Evolutionary conservation across 305 asterid species (phyloP).

Genomic region (Fraxinus paxiana): DNA sequence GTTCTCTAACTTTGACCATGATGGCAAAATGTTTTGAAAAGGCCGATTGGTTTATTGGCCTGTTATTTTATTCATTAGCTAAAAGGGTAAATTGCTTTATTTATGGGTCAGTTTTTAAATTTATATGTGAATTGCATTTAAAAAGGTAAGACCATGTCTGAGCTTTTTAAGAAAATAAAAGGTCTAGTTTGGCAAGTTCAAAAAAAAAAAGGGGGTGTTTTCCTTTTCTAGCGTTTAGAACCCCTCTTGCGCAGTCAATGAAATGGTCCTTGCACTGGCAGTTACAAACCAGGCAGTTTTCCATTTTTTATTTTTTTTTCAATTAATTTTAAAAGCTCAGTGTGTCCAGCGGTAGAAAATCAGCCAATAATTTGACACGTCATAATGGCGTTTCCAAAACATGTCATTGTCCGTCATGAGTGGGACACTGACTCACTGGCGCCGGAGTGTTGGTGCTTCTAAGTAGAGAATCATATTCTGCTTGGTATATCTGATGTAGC

Average conservation of each 20-base stretch:
- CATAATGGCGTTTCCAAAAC: neutral
- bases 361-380: neutral
- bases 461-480: conserved; percentile 1
- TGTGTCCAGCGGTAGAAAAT: neutral
- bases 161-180: neutral
- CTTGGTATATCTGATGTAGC: neutral
- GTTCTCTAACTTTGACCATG: neutral
- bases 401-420: neutral
- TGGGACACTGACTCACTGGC: neutral
- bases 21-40: neutral
- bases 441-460: neutral
- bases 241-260: neutral
- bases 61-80: neutral
- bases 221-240: neutral
- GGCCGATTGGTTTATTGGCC: neutral
- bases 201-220: neutral
- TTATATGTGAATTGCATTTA: neutral
- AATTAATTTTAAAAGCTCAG: neutral
- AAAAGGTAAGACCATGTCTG: neutral
- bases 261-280: neutral
- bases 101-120: neutral
- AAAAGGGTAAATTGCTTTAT: neutral
- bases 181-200: neutral
- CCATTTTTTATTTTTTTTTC: neutral
- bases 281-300: neutral